Percentiles rank a stretch among this genome's conserved stretches.
These are phyloP conservation scores for Vitis hybrid DNA, from an alignment of 177 flowering plant species.

Conservation along the genomic window DNA sequence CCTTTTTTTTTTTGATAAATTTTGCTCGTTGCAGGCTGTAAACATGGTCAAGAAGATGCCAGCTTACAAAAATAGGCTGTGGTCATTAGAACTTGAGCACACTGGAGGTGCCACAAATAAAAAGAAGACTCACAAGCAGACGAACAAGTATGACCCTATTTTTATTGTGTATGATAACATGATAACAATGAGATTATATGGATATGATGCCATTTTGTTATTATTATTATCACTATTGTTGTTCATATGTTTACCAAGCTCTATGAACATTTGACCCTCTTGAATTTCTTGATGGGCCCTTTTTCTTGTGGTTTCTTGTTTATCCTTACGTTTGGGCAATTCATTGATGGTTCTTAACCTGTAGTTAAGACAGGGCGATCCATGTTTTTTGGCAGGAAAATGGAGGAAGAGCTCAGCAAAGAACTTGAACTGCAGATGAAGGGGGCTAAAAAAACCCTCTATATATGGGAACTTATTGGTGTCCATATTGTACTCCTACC, in stretches of 20 bases:
- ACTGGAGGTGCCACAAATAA: conserved; percentile 71
- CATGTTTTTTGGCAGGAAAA: conserved; percentile 47
- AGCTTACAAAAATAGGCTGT: conserved; percentile 86
- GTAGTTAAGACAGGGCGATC: not conserved
- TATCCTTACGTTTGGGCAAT: not conserved
- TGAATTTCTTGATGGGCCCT: not conserved
- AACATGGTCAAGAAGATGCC: conserved; percentile 92
- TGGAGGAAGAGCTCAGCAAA: conserved; percentile 76
- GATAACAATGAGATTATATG: too few relatives aligned
- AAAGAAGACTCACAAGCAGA: conserved; percentile 76
- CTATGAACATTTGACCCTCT: too few relatives aligned
- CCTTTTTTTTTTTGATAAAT: not conserved
- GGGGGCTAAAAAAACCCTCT: conserved; percentile 83
- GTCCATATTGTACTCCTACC: conserved; percentile 77
- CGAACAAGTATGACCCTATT: conserved; percentile 56
- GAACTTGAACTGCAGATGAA: conserved; percentile 89
- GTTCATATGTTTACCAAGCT: too few relatives aligned
- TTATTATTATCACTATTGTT: too few relatives aligned
- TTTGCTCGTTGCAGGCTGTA: conserved; percentile 57
- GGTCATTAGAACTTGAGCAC: conserved; percentile 87
- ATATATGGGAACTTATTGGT: conserved; percentile 76
- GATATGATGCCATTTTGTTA: too few relatives aligned
- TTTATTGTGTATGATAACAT: too few relatives aligned
- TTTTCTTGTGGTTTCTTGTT: not conserved
- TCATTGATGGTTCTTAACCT: not conserved